Conservation (phyloP, 1,284 basidiomycete genomes). For the Cryptococcus depauperatus region DNA sequence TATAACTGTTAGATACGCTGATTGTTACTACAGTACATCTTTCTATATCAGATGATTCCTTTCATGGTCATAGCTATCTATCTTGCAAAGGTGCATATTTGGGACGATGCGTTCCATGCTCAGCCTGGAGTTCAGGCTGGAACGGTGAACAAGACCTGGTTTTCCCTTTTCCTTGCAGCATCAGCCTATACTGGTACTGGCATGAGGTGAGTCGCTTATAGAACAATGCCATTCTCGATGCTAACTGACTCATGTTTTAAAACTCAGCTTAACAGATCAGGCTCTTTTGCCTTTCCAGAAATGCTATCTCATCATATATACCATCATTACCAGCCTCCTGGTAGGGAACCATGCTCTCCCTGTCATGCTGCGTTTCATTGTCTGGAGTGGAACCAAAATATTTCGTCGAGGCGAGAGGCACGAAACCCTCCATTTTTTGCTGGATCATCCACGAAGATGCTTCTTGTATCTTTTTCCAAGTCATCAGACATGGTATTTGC, state of each 20-base stretch:
- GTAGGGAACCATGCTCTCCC: constrained; percentile 36
- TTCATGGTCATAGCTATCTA: constrained; percentile 33
- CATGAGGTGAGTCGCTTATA: constrained; percentile 21
- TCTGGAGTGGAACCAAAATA: constrained; percentile 33
- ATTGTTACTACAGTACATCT: constrained; percentile 21
- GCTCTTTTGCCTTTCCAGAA: constrained; percentile 23
- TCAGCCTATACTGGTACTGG: constrained; percentile 27
- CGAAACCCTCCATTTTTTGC: constrained; percentile 32
- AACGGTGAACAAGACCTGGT: constrained; percentile 28
- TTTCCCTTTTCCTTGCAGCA: constrained; percentile 20
- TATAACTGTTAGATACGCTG: neutral
- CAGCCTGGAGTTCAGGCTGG: constrained; percentile 15
- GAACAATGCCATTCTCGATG: no score
- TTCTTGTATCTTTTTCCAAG: constrained; percentile 37
- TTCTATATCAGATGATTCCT: constrained; percentile 26
- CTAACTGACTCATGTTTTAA: constrained; percentile 14
- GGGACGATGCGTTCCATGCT: constrained; percentile 19
- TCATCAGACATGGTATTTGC: constrained; percentile 37
- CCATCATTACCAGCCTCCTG: constrained; percentile 23
- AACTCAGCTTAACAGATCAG: constrained; percentile 25
- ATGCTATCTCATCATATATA: constrained; percentile 29
- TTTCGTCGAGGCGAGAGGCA: constrained; percentile 18
- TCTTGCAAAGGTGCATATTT: constrained; percentile 17
- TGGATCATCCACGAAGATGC: constrained; percentile 34
- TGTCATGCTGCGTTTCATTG: constrained; percentile 24